Conservation (phyloP, 192 early-diverging fungal genomes). For the Coemansia sp. region DNA sequence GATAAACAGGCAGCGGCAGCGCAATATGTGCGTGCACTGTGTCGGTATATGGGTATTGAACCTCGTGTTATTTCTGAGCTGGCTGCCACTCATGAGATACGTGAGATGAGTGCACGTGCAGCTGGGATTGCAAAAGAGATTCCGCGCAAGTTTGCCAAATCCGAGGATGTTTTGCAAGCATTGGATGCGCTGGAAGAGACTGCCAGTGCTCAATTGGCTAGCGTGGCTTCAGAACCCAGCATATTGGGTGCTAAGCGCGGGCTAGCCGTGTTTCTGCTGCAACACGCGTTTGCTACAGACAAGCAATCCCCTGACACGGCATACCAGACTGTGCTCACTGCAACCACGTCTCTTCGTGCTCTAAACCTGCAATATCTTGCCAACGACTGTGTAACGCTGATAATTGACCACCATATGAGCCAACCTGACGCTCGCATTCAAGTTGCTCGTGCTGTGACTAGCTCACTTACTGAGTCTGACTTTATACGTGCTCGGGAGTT, state of each 20-base stretch:
- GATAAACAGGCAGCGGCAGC: background rate
- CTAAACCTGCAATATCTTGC: slow-evolving; percentile 18
- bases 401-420: slow-evolving; percentile 29
- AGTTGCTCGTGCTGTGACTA: slow-evolving; percentile 16
- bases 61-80: background rate
- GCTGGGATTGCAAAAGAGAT: slow-evolving; percentile 1
- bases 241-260: slow-evolving; percentile 5
- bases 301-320: slow-evolving; percentile 8
- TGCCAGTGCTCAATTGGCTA: slow-evolving; percentile 26
- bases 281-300: slow-evolving; percentile 23
- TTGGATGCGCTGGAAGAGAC: slow-evolving; percentile 33
- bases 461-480: slow-evolving; percentile 19
- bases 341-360: background rate
- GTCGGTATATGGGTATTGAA: slow-evolving; percentile 29
- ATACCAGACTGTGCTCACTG: background rate
- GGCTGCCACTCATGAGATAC: background rate
- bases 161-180: slow-evolving; percentile 43
- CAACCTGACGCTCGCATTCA: slow-evolving; percentile 9
- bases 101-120: background rate
- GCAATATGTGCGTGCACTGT: slow-evolving; percentile 22
- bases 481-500: slow-evolving; percentile 22
- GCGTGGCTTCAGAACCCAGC: background rate
- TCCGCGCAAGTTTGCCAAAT: slow-evolving; percentile 42
- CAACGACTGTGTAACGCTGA: slow-evolving; percentile 27
- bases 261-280: slow-evolving; percentile 12